These are phyloP conservation scores for Isatis lusitanica DNA, from an alignment of 441 rosid genomes.

Conservation along the genomic window DNA sequence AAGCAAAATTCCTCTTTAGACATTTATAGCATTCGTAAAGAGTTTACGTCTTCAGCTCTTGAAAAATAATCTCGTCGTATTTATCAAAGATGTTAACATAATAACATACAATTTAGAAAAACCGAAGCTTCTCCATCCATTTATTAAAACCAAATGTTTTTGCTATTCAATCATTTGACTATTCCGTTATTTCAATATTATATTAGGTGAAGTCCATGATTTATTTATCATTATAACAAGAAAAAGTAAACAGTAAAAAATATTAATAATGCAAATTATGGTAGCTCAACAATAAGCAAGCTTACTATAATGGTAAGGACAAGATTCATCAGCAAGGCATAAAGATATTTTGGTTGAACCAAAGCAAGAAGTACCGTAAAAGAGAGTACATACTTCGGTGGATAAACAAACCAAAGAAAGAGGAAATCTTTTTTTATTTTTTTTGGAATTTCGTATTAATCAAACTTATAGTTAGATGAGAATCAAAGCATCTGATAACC, in stretches of 20 bases:
- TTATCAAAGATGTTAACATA: no score
- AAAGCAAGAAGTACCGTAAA: slow-evolving; percentile 25
- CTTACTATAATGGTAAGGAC: neutral
- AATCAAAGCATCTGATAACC: slow-evolving; percentile 27
- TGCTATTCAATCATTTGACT: neutral
- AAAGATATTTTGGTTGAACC: slow-evolving; percentile 23
- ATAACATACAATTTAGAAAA: no score
- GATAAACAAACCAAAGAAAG: slow-evolving; percentile 27
- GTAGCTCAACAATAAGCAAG: slow-evolving; percentile 17
- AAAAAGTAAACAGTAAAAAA: neutral
- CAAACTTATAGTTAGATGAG: slow-evolving; percentile 21
- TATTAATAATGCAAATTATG: neutral
- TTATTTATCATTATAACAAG: neutral
- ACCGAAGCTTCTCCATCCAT: no score
- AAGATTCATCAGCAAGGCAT: slow-evolving; percentile 2
- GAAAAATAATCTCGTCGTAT: no score
- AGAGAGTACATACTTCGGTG: slow-evolving; percentile 21
- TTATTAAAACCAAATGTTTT: no score
- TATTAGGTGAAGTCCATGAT: neutral
- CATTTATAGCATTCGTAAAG: neutral
- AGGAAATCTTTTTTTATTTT: neutral
- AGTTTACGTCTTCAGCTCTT: no score
- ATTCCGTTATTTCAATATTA: neutral
- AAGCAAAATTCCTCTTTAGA: neutral
- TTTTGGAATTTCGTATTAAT: neutral